Evolutionary conservation across 2,329 filamentous ascomycete species (phyloP).

Genomic region (Trichoderma afroharzianum): DNA sequence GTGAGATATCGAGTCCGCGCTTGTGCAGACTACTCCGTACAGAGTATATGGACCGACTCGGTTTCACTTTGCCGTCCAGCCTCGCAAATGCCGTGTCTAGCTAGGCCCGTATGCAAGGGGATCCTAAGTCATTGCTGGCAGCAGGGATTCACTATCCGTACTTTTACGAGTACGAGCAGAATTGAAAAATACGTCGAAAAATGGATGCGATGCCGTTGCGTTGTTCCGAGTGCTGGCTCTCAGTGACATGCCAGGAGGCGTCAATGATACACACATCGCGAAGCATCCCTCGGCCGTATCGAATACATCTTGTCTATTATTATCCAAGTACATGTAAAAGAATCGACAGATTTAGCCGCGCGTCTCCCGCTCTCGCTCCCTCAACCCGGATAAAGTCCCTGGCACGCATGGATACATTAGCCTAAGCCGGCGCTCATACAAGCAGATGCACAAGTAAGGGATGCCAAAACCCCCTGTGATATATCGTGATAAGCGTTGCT

Average conservation of each 20-base stretch:
- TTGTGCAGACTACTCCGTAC: neutral
- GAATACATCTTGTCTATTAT: neutral
- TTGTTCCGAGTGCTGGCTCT: neutral
- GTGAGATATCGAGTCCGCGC: neutral
- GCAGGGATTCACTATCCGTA: neutral
- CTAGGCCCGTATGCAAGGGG: neutral
- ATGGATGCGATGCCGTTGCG: neutral
- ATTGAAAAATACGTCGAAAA: neutral
- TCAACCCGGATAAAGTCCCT: neutral
- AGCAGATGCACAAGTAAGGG: neutral
- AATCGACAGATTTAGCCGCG: neutral
- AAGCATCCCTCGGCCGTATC: neutral
- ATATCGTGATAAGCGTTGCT: neutral
- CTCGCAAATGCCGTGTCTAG: neutral
- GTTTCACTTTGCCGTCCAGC: neutral
- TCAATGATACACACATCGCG: neutral
- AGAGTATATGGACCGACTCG: neutral
- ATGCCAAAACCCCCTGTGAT: neutral
- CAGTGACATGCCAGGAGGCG: neutral
- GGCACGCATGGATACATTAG: neutral
- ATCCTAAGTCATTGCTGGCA: neutral
- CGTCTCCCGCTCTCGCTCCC: neutral
- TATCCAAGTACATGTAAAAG: neutral
- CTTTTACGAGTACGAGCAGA: neutral
- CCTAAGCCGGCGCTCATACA: neutral